Conservation (phyloP, 2,329 filamentous ascomycete species). For the Ophiostoma angusticollis region DNA sequence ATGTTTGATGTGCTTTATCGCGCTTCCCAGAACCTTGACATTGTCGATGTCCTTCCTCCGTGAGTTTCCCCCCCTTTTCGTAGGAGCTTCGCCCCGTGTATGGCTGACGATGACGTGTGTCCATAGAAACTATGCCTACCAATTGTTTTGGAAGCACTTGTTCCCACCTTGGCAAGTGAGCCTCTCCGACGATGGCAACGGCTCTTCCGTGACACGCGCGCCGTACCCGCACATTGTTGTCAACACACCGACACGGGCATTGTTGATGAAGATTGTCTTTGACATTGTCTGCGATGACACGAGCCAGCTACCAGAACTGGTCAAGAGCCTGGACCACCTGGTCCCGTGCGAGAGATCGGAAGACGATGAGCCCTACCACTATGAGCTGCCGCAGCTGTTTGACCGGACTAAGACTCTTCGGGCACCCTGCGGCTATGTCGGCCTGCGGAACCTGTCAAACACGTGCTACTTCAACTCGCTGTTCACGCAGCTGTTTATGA, state of each 20-base stretch:
- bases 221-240: slow-evolving; percentile 32
- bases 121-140: slow-evolving; percentile 24
- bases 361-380: slow-evolving; percentile 39
- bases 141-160: slow-evolving; percentile 50
- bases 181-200: slow-evolving; percentile 14
- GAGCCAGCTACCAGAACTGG: slow-evolving; percentile 34
- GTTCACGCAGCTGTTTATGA: slow-evolving; percentile 93
- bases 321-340: slow-evolving; percentile 37
- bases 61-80: background rate
- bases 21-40: slow-evolving; percentile 7
- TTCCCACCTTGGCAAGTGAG: slow-evolving; percentile 39
- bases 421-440: slow-evolving; percentile 69
- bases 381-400: slow-evolving; percentile 47
- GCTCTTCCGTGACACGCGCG: background rate
- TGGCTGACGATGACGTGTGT: background rate
- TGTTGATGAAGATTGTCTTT: slow-evolving; percentile 48
- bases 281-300: slow-evolving; percentile 39
- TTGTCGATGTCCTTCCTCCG: slow-evolving; percentile 6
- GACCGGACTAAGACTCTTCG: slow-evolving; percentile 58
- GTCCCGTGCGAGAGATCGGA: slow-evolving; percentile 34
- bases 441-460: slow-evolving; percentile 82
- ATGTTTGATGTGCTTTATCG: slow-evolving; percentile 22
- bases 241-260: slow-evolving; percentile 40
- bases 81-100: background rate
- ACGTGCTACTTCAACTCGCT: slow-evolving; percentile 97